Percentiles rank a stretch among this genome's conserved stretches.
Conservation (phyloP, 495 filamentous ascomycete species). For the Podospora fimiseda region DNA sequence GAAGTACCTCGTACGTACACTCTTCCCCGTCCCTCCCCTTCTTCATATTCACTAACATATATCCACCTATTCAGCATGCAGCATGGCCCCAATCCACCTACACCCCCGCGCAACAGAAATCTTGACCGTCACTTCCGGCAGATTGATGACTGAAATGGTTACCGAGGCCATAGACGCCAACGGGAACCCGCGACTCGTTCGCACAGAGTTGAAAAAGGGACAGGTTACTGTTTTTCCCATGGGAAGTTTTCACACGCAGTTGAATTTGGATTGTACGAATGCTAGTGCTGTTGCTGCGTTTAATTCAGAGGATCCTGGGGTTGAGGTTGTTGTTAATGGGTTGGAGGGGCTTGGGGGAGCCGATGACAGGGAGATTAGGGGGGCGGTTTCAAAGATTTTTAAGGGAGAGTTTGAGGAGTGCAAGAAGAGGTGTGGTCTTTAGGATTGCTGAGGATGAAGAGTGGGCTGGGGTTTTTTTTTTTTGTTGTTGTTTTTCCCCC, state of each 20-base stretch:
- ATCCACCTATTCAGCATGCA: no score
- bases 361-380: not conserved
- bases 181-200: not conserved
- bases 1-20: not conserved
- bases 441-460: not conserved
- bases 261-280: not conserved
- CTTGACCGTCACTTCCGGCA: not conserved
- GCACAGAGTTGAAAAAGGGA: not conserved
- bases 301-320: not conserved
- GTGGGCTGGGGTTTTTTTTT: no score
- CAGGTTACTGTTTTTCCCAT: not conserved
- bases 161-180: not conserved
- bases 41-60: no score
- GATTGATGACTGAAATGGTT: not conserved
- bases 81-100: not conserved
- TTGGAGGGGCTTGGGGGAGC: not conserved
- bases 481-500: no score
- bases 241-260: not conserved
- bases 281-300: not conserved
- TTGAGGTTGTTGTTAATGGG: not conserved
- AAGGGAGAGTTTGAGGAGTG: not conserved
- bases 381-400: not conserved
- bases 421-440: not conserved
- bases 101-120: not conserved
- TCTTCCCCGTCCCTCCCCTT: no score